Conservation (phyloP, 2,329 filamentous ascomycete genomes). For the Cladophialophora chaetospira region DNA sequence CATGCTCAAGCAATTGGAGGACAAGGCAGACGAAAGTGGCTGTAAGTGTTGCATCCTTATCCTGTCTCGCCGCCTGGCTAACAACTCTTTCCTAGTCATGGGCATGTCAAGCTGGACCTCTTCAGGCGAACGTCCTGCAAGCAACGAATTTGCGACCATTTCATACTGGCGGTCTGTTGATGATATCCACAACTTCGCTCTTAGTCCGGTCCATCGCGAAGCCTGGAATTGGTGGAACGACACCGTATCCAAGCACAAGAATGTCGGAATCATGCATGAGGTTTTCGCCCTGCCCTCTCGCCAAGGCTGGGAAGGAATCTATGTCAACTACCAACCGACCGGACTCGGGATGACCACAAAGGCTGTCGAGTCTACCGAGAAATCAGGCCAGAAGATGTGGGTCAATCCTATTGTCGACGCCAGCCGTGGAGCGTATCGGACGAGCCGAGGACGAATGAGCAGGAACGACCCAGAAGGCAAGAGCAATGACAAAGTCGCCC, state of each 20-base stretch:
- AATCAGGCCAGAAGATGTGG: conserved; percentile 15
- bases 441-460: conserved; percentile 11
- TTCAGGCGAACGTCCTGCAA: conserved; percentile 41
- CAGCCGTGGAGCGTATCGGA: conserved; percentile 8
- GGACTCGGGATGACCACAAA: conserved; percentile 15
- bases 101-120: conserved; percentile 46
- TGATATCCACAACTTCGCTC: conserved; percentile 56
- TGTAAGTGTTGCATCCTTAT: too few relatives aligned
- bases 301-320: conserved; percentile 54
- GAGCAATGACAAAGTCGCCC: conserved; percentile 7
- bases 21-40: conserved; percentile 49
- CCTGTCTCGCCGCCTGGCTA: too few relatives aligned
- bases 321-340: conserved; percentile 42
- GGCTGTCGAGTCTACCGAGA: background rate
- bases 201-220: conserved; percentile 50
- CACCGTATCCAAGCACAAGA: conserved; percentile 37
- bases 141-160: conserved; percentile 46
- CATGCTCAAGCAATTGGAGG: conserved; percentile 36
- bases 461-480: conserved; percentile 14
- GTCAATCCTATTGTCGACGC: conserved; percentile 21
- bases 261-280: conserved; percentile 60
- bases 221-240: conserved; percentile 55
- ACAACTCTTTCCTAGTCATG: conserved; percentile 40
- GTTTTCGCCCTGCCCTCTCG: conserved; percentile 50
- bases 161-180: conserved; percentile 57